These are phyloP conservation scores for Alternaria gaisen DNA, from an alignment of 2,329 filamentous ascomycete genomes.

Conservation along the genomic window DNA sequence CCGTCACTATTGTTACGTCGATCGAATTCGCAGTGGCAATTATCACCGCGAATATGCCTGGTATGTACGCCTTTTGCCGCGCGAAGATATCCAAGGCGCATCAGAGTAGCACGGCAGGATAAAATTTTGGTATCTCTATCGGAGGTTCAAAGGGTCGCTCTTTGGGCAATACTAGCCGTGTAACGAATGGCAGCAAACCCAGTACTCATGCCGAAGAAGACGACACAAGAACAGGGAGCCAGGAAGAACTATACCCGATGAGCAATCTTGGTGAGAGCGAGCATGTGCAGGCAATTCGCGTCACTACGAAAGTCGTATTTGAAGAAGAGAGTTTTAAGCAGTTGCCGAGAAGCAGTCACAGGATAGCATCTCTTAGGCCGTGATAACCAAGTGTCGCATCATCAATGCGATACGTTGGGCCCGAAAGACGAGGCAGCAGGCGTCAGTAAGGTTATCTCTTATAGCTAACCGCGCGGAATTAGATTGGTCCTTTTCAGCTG, in stretches of 20 bases:
- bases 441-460: not conserved
- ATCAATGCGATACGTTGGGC: not conserved
- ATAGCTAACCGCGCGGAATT: not conserved
- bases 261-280: not conserved
- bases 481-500: no score
- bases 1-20: not conserved
- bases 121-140: not conserved
- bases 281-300: not conserved
- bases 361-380: not conserved
- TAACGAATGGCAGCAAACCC: not conserved
- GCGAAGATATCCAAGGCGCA: not conserved
- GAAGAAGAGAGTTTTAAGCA: not conserved
- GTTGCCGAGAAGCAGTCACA: not conserved
- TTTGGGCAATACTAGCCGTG: not conserved
- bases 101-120: not conserved
- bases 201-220: not conserved
- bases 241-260: conserved; percentile 1
- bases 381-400: not conserved
- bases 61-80: not conserved
- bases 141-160: not conserved
- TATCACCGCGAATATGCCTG: conserved; percentile 1
- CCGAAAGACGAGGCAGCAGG: not conserved
- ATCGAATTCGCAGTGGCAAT: conserved; percentile 3
- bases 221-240: not conserved
- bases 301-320: not conserved